Evolutionary conservation across 805 yeast species (phyloP), one percentile per base, ranked within the genome.

Genomic region (Sugiyamaella lignohabitans): DNA sequence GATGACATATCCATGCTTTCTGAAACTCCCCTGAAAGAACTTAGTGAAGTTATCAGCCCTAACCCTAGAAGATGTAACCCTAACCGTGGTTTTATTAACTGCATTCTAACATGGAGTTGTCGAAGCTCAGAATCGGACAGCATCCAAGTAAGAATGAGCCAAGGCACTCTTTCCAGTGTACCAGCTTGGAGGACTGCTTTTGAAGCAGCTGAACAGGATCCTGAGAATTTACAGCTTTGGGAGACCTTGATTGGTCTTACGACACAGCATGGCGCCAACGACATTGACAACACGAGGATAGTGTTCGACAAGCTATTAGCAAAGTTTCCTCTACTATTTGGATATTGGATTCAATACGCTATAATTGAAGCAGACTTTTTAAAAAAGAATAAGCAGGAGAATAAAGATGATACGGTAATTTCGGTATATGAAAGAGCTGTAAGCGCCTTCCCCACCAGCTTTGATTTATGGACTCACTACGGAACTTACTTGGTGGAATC

Each of bases 331-430:
- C 48, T 69, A 34, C 51, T 70, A n/a, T 66, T 60, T 48, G 73
- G 71, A 4, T 70, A 67, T 51, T 69, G 74, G 74, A 62, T 64
- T 16, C 57, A 67, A 37, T 67, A 63, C 47, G 68, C 65, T 21
- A 64, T 65, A 37, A 42, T 57, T 3, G 65, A 46, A 35, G 41
- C 18, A 46, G 34, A 8, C 11, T 48, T 50, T 24, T 51, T 42
- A 2, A 60, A 53, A 5, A 47, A 55, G 11, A 8, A 8, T 27
- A 27, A 27, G 8, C 32, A 27, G 14, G 8, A 8, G 32, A 61
- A 50, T 20, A n/a, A n/a, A n/a, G n/a, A n/a, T n/a, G 55, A 56
- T 3, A 52, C 56, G 5, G 58, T 51, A 21, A 19, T 30, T 5
- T 51, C 41, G 2, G 37, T 59, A 5, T 67, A 67, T 47, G 70